Evolutionary conservation across 345 rosid species (phyloP), one percentile per base, ranked within the genome.

Genomic region (Erysimum cheiranthoides): DNA sequence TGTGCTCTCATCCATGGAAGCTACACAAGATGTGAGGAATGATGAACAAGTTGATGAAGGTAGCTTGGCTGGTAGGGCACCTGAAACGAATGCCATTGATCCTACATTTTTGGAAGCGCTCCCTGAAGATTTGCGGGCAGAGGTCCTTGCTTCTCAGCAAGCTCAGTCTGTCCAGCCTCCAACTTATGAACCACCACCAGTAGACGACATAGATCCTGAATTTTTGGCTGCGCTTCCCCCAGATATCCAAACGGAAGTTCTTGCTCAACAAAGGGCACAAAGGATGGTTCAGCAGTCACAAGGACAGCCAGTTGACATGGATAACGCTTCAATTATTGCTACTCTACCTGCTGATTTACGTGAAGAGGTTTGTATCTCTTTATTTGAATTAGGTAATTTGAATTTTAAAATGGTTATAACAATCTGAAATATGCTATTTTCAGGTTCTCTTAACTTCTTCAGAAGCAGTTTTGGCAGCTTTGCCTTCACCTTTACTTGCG

Each of bases 301-400:
- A 74, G 97, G 97, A 58, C 97, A 92, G 77, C 97, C 98, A 57
- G 97, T 90, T 73, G 98, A 94, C 81, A 94, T 94, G 98, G 98
- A 94, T 79, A 94, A 92, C 69, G 97, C 98, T 76, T 92, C 98
- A 21, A 94, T 92, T 50, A 94, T 94, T 80, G 98, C 98, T 67
- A 94, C 98, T 68, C 86, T 94, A 74, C 98, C 98, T 64, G 91
- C 93, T 73, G 97, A 92, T 78, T 67, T 94, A 73, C 98, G 98
- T 39, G 98, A 94, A 86, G 98, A 94, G 96, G 98, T 94, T 72
- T 79, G 84, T 32, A 40, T 68, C 73, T 77, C 70, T 38, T 57
- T 57, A 49, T 58, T 31, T 70, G n/a, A 54, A 28, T 16, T 6
- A 57, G 53, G 17, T 43, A 7, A 46, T 28, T 35, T 65, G 71